phyloP scores from a whole-genome alignment of 805 yeast species.

The Yueomyces sp. region DNA sequence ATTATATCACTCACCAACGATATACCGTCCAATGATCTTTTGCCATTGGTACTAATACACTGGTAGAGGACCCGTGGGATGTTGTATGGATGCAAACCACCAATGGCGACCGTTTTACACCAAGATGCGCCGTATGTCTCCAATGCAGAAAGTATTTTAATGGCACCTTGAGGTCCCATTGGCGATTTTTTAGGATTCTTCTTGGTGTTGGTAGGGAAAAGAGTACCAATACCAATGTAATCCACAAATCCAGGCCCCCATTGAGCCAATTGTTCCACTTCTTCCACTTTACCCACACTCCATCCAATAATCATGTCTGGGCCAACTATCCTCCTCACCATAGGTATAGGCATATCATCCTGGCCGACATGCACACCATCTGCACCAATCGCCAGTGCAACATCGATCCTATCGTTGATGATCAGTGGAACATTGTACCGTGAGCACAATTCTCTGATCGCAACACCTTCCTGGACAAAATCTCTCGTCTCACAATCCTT shows the following conservation, averaged over 20 bases:
- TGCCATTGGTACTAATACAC: constrained; percentile 30
- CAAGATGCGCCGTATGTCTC: constrained; percentile 21
- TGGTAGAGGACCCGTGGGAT: constrained; percentile 43
- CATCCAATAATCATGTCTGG: constrained; percentile 69
- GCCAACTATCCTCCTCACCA: constrained; percentile 55
- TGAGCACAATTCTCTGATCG: constrained; percentile 49
- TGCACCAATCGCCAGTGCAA: constrained; percentile 79
- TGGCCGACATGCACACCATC: constrained; percentile 93
- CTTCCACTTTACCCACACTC: constrained; percentile 48
- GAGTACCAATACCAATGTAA: constrained; percentile 76
- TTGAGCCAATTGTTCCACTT: constrained; percentile 25
- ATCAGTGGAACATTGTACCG: constrained; percentile 56
- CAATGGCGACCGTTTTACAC: constrained; percentile 61
- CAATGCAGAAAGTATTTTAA: constrained; percentile 37
- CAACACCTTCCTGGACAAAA: constrained; percentile 48
- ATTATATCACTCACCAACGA: constrained; percentile 82
- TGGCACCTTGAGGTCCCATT: constrained; percentile 59
- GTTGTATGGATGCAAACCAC: constrained; percentile 60
- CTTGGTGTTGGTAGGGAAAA: constrained; percentile 65
- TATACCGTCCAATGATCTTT: constrained; percentile 52
- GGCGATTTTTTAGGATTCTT: constrained; percentile 37
- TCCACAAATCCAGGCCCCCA: constrained; percentile 36
- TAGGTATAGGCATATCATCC: constrained; percentile 52
- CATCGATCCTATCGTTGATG: constrained; percentile 78
- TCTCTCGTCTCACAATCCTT: constrained; percentile 54